Conservation (phyloP, 108 stramenopile species). For the Cyclostephanos invisitatus region DNA sequence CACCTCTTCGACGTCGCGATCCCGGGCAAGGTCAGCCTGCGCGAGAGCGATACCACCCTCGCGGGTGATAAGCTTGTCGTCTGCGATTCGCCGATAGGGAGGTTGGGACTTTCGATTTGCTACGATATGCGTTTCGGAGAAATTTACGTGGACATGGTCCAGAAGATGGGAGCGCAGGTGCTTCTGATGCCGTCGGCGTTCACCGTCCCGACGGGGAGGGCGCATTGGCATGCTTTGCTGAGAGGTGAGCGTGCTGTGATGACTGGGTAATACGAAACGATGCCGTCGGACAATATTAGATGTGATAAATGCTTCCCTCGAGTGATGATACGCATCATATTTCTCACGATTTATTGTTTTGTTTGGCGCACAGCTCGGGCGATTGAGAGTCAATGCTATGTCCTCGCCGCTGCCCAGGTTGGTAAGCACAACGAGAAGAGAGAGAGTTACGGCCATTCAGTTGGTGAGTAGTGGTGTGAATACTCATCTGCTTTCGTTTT, state of each 20-base stretch:
- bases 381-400: slow-evolving; percentile 94
- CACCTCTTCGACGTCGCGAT: slow-evolving; percentile 96
- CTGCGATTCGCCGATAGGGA: slow-evolving; percentile 87
- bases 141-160: slow-evolving; percentile 69
- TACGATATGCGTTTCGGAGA: slow-evolving; percentile 97
- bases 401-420: slow-evolving; percentile 95
- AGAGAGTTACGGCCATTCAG: slow-evolving; percentile 83
- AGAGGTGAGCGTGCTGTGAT: slow-evolving; percentile 47
- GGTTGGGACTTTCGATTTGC: slow-evolving; percentile 89
- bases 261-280: not conserved
- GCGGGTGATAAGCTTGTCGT: slow-evolving; percentile 80
- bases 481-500: not conserved
- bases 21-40: slow-evolving; percentile 68
- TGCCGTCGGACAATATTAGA: slow-evolving; percentile 1
- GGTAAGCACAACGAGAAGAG: slow-evolving; percentile 88
- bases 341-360: not conserved
- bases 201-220: slow-evolving; percentile 94
- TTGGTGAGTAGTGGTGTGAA: slow-evolving; percentile 24
- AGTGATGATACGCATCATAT: slow-evolving; percentile 25
- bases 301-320: slow-evolving; percentile 8
- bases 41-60: slow-evolving; percentile 79
- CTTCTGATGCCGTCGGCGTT: slow-evolving; percentile 93
- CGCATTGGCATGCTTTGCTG: slow-evolving; percentile 95
- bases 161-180: slow-evolving; percentile 70
- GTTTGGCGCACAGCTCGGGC: slow-evolving; percentile 70